These are phyloP conservation scores for Diplogelasinospora grovesii DNA, from an alignment of 495 filamentous ascomycete species.

Conservation along the genomic window DNA sequence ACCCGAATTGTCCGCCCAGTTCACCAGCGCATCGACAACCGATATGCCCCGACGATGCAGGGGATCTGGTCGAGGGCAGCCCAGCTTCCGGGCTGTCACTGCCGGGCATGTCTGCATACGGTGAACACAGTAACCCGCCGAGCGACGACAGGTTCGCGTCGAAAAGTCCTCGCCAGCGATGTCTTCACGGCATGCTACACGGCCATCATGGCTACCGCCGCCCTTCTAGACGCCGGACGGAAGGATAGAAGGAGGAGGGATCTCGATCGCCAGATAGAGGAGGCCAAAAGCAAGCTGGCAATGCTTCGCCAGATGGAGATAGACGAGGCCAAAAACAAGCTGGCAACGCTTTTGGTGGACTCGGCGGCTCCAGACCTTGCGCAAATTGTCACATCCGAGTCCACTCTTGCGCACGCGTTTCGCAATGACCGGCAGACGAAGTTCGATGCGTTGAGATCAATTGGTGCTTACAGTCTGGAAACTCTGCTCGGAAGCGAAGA, in stretches of 20 bases:
- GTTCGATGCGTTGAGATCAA: too few relatives aligned
- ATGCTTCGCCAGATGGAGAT: slow-evolving; percentile 38
- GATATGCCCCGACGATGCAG: slow-evolving; percentile 54
- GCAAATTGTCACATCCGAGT: slow-evolving; percentile 1
- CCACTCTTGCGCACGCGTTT: too few relatives aligned
- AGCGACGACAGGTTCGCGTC: slow-evolving; percentile 29
- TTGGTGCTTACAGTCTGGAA: too few relatives aligned
- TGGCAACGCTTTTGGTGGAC: slow-evolving; percentile 11
- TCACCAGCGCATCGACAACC: slow-evolving; percentile 3
- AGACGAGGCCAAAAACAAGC: slow-evolving; percentile 30
- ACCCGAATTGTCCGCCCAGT: not conserved
- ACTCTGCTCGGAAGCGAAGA: too few relatives aligned
- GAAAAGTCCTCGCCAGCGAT: slow-evolving; percentile 49
- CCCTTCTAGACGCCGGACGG: slow-evolving; percentile 54
- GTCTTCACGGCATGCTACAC: slow-evolving; percentile 65
- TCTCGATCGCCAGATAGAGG: slow-evolving; percentile 53
- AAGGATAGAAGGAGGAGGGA: slow-evolving; percentile 57
- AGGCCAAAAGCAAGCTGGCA: slow-evolving; percentile 25
- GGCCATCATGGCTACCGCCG: slow-evolving; percentile 65
- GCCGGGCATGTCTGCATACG: slow-evolving; percentile 54
- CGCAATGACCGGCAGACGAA: too few relatives aligned
- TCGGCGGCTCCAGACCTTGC: slow-evolving; percentile 17
- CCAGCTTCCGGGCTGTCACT: slow-evolving; percentile 57
- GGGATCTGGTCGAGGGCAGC: slow-evolving; percentile 63
- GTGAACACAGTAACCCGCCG: slow-evolving; percentile 29